A percentile compares a stretch with the other conserved stretches of the same genome.
These are phyloP conservation scores for Soucietia sequanensis DNA, from an alignment of 805 yeast species.

Conservation along the genomic window DNA sequence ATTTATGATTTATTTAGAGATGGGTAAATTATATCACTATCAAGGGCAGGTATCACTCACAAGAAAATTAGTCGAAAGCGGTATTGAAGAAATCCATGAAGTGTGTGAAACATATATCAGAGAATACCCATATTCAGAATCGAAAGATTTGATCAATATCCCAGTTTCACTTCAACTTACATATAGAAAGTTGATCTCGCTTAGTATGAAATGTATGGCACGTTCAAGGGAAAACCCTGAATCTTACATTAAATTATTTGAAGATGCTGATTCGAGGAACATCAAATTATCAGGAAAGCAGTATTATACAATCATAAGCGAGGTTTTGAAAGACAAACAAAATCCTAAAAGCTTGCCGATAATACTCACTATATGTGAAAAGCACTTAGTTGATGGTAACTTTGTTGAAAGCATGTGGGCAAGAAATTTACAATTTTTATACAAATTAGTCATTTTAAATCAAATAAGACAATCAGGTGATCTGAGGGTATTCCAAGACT, in stretches of 20 bases:
- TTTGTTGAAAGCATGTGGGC: conserved; percentile 23
- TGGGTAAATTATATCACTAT: conserved; percentile 26
- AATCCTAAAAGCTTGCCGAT: conserved; percentile 6
- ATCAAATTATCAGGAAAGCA: conserved; percentile 19
- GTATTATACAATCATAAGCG: conserved; percentile 12
- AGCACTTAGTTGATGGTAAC: conserved; percentile 29
- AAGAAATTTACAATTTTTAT: conserved; percentile 23
- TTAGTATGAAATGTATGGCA: conserved; percentile 14
- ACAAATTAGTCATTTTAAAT: conserved; percentile 24
- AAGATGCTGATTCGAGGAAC: conserved; percentile 4
- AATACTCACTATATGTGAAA: conserved; percentile 25
- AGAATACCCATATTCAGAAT: conserved; percentile 17
- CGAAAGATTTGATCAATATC: conserved; percentile 5
- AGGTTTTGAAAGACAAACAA: conserved; percentile 3
- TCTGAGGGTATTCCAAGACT: conserved; percentile 11
- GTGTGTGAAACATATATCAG: conserved; percentile 12
- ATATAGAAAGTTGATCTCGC: conserved; percentile 14
- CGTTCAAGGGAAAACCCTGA: conserved; percentile 3
- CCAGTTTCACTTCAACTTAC: conserved; percentile 19
- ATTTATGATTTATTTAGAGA: conserved; percentile 22
- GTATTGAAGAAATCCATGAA: conserved; percentile 21
- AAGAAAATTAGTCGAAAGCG: conserved; percentile 20
- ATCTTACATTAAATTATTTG: conserved; percentile 11
- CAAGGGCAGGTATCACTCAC: conserved; percentile 23
- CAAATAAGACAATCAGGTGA: conserved; percentile 13